Evolutionary conservation across 83 land plant genomes (phyloP).

Genomic region (Larix sibirica): DNA sequence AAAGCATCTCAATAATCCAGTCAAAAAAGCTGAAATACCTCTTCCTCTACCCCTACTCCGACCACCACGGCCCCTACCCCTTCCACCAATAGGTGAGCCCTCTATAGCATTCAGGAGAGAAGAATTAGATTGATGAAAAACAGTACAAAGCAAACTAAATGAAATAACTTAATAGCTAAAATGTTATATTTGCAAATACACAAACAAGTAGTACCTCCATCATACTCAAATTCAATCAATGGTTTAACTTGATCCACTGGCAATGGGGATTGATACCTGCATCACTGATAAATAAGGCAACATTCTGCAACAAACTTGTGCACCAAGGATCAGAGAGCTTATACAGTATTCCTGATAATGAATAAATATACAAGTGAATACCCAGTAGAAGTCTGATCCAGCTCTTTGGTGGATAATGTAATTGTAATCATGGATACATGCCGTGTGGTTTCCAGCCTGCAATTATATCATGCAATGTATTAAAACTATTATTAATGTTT

Average conservation of each 20-base stretch:
- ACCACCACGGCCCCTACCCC: slow-evolving; percentile 27
- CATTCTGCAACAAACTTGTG: no score
- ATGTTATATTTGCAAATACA: not conserved
- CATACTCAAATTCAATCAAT: slow-evolving; percentile 40
- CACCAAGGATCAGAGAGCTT: no score
- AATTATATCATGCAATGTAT: not conserved
- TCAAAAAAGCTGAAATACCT: slow-evolving; percentile 22
- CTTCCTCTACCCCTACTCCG: slow-evolving; percentile 29
- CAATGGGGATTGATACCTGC: slow-evolving; percentile 57
- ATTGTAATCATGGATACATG: slow-evolving; percentile 55
- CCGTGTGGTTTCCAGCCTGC: slow-evolving; percentile 42
- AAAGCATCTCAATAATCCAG: no score
- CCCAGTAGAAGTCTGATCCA: slow-evolving; percentile 15
- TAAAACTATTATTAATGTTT: no score
- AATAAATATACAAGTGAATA: no score
- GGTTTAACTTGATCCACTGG: slow-evolving; percentile 52
- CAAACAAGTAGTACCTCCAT: slow-evolving; percentile 29
- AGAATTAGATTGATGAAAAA: not conserved
- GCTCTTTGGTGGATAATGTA: slow-evolving; percentile 34
- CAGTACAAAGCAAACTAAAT: not conserved
- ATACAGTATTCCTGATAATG: no score
- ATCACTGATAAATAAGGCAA: not conserved
- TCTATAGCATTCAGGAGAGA: not conserved
- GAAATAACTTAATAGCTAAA: no score
- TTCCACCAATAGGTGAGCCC: slow-evolving; percentile 48